phyloP scores from a whole-genome alignment of 164 flowering plant genomes.

The Sextonia rubra region DNA sequence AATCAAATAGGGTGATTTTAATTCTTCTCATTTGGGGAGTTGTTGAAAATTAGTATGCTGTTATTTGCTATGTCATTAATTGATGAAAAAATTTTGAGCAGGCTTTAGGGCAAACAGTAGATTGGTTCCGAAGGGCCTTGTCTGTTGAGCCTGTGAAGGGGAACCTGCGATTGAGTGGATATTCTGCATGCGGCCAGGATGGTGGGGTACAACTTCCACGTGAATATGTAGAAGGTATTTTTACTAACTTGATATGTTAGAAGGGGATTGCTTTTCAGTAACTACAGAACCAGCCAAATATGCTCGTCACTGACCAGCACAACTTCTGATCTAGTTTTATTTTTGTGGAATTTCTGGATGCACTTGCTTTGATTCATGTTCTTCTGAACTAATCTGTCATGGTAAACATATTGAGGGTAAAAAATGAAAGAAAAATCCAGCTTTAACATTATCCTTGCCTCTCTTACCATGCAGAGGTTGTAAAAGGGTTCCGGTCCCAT shows the following conservation, averaged over 20 bases:
- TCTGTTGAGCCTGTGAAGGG: conserved; percentile 98
- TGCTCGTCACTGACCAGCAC: neutral
- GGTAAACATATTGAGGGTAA: too few relatives aligned
- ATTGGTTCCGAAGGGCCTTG: conserved; percentile 90
- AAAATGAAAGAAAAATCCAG: too few relatives aligned
- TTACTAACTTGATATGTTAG: conserved; percentile 3
- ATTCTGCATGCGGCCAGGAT: conserved; percentile 99
- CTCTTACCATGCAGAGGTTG: too few relatives aligned
- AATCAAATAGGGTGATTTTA: neutral
- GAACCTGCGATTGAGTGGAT: conserved; percentile 90
- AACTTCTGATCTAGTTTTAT: neutral
- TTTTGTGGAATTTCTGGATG: too few relatives aligned
- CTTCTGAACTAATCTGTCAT: neutral
- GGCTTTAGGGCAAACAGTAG: conserved; percentile 95
- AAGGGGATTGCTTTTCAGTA: too few relatives aligned
- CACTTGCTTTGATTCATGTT: neutral
- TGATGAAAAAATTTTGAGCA: conserved; percentile 19
- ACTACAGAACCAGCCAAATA: too few relatives aligned
- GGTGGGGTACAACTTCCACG: conserved; percentile 98
- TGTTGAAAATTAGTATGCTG: neutral
- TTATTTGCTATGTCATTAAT: neutral
- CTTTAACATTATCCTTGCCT: too few relatives aligned
- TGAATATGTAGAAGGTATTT: conserved; percentile 87
- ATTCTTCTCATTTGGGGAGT: neutral
- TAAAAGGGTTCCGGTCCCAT: neutral